A percentile compares a stretch with the other conserved stretches of the same genome.
Conservation (phyloP, 768 basidiomycete species). For the Cystofilobasidium bisporidii region DNA sequence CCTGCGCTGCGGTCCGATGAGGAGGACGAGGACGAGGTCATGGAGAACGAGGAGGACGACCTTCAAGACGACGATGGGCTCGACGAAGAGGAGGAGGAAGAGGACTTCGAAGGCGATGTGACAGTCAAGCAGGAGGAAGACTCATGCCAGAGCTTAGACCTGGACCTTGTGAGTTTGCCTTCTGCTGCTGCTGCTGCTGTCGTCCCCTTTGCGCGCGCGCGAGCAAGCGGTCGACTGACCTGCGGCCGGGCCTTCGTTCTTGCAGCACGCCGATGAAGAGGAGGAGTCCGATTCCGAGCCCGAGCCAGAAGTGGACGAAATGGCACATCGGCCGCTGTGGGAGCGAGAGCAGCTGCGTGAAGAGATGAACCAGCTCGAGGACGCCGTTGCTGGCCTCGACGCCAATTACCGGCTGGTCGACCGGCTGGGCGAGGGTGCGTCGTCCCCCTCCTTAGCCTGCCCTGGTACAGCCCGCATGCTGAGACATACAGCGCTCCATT, state of each 20-base stretch:
- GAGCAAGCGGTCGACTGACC: too few species aligned
- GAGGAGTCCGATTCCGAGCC: not conserved
- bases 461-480: too few species aligned
- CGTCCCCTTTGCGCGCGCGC: too few species aligned
- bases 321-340: conserved; percentile 41
- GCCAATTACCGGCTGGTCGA: conserved; percentile 71
- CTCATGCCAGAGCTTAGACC: not conserved
- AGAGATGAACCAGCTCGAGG: conserved; percentile 66
- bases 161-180: not conserved
- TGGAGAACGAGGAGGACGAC: not conserved
- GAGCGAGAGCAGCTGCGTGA: conserved; percentile 64
- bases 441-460: not conserved
- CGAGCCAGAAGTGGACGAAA: conserved; percentile 30
- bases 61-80: not conserved
- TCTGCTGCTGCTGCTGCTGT: not conserved
- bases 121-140: not conserved
- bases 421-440: conserved; percentile 67
- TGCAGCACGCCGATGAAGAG: not conserved
- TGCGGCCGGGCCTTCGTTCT: too few species aligned
- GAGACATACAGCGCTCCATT: too few species aligned
- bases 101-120: not conserved
- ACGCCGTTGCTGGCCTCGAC: conserved; percentile 56
- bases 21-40: conserved; percentile 4
- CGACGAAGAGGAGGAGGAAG: not conserved
- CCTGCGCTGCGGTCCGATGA: not conserved